Conservation (phyloP, 1,284 basidiomycete genomes). For the Marasmius sp. region DNA sequence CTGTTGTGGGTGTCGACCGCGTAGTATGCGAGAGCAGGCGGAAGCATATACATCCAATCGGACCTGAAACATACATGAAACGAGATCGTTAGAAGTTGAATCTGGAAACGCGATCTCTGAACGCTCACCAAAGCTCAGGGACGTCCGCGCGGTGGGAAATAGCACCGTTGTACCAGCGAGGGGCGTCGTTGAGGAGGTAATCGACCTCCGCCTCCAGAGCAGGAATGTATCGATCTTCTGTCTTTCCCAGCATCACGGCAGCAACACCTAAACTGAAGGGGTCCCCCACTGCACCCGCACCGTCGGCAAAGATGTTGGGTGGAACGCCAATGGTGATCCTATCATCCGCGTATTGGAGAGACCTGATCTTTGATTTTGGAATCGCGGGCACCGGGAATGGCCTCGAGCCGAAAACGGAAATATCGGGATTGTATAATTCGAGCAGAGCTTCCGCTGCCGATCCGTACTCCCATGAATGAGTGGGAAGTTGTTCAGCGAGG, state of each 20-base stretch:
- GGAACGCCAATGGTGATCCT: conserved; percentile 37
- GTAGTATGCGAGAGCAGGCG: conserved; percentile 59
- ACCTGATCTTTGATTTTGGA: conserved; percentile 18
- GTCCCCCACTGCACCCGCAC: conserved; percentile 41
- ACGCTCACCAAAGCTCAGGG: conserved; percentile 44
- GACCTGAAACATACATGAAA: conserved; percentile 38
- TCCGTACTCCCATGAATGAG: conserved; percentile 47
- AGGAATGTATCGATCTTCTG: conserved; percentile 23
- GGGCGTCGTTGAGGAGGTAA: conserved; percentile 40
- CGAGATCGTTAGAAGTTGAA: not conserved
- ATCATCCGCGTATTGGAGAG: conserved; percentile 14
- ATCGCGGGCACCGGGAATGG: conserved; percentile 33
- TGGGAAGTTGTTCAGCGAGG: conserved; percentile 33
- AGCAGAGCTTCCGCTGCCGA: conserved; percentile 40
- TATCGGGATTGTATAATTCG: conserved; percentile 38
- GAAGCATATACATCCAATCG: conserved; percentile 62
- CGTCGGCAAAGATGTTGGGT: conserved; percentile 31
- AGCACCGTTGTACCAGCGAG: conserved; percentile 46
- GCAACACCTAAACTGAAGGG: conserved; percentile 44
- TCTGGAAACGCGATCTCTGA: not conserved
- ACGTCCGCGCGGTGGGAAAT: conserved; percentile 48
- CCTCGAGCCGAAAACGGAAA: conserved; percentile 35
- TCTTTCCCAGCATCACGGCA: conserved; percentile 38
- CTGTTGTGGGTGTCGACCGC: conserved; percentile 43
- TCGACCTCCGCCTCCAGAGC: conserved; percentile 30